Conservation (phyloP, 78 protist genomes). For the Guillardia theta region DNA sequence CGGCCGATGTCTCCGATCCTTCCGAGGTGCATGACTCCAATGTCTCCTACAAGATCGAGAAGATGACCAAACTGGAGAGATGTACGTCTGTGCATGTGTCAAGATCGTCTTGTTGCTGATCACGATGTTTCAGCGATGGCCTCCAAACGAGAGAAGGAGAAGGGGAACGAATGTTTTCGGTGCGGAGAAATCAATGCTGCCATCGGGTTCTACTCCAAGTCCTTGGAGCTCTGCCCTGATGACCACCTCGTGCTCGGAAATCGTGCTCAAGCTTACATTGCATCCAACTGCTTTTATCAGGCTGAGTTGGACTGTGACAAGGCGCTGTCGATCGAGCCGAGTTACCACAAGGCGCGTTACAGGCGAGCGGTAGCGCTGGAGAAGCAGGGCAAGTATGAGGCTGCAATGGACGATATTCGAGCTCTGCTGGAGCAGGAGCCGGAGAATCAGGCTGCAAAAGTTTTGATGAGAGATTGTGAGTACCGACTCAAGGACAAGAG, state of each 20-base stretch:
- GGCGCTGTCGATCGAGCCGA: neutral
- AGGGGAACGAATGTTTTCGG: conserved; percentile 14
- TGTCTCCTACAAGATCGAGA: neutral
- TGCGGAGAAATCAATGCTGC: conserved; percentile 28
- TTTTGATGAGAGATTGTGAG: too few relatives aligned
- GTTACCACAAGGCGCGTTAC: neutral
- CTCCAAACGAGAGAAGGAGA: neutral
- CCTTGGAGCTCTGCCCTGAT: neutral
- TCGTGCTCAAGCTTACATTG: conserved; percentile 22
- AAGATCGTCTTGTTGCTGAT: neutral
- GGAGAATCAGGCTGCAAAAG: neutral
- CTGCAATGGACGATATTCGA: neutral
- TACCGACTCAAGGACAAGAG: neutral
- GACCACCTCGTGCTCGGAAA: conserved; percentile 29
- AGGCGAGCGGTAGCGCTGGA: neutral
- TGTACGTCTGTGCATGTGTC: neutral
- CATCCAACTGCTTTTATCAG: neutral
- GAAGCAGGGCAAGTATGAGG: neutral
- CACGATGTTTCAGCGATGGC: neutral
- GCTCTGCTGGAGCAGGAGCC: neutral
- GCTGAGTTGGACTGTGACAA: conserved; percentile 25
- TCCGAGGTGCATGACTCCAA: neutral
- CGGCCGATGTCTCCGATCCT: neutral
- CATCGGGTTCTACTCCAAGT: neutral
- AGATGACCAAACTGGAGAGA: too few relatives aligned